These are phyloP conservation scores for Tuber magnatum DNA, from an alignment of 495 filamentous ascomycete species.

Conservation along the genomic window DNA sequence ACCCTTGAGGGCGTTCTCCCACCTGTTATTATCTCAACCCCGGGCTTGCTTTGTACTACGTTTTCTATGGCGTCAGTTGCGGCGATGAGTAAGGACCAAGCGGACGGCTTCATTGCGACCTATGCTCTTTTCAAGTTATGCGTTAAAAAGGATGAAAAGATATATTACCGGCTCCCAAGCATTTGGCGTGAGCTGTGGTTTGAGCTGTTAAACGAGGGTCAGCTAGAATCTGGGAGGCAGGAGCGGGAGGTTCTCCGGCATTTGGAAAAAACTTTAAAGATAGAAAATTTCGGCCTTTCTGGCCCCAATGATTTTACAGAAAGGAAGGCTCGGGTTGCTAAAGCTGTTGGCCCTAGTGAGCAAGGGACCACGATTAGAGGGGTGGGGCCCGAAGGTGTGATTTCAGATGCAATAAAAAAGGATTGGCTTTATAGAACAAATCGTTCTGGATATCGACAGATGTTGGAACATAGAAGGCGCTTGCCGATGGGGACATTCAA, in stretches of 20 bases:
- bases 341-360: conserved; percentile 44
- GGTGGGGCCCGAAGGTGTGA: conserved; percentile 29
- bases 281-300: conserved; percentile 40
- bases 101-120: conserved; percentile 78
- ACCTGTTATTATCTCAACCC: conserved; percentile 40
- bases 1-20: conserved; percentile 57
- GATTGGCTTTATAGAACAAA: conserved; percentile 41
- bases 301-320: conserved; percentile 56
- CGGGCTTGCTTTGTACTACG: conserved; percentile 46
- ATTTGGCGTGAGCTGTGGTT: conserved; percentile 80
- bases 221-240: conserved; percentile 57
- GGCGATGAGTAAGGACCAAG: conserved; percentile 70
- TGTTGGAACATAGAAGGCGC: conserved; percentile 55
- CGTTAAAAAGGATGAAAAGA: conserved; percentile 74
- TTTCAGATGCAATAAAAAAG: conserved; percentile 6
- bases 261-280: conserved; percentile 56
- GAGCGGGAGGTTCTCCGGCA: conserved; percentile 60
- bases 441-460: conserved; percentile 48
- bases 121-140: conserved; percentile 74
- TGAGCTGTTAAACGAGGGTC: conserved; percentile 61
- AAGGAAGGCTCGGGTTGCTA: conserved; percentile 54
- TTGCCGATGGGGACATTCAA: conserved; percentile 87
- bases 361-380: conserved; percentile 30
- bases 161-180: conserved; percentile 66
- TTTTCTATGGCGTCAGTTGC: conserved; percentile 68